Base-by-base conservation (phyloP, 1,139 yeast genomes). In the Taphrina pruni region DNA sequence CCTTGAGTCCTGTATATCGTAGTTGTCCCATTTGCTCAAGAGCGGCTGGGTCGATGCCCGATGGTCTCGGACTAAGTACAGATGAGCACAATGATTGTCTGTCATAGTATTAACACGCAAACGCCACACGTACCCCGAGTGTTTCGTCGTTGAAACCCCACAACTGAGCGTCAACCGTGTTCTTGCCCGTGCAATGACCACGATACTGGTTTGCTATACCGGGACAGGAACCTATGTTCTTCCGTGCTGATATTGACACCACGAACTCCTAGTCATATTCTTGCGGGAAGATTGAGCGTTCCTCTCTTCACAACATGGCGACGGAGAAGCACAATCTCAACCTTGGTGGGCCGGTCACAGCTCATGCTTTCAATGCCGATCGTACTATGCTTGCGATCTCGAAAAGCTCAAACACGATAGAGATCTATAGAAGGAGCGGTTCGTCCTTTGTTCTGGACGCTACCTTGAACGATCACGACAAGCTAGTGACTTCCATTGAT, bases 401-500 rank as follows among this genome's bases (percentile, higher is more conserved):
- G 32, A 60, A 58, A 32, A 66, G 60, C 45, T 52, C 61, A 52
- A 66, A 60, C 56, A 32, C 38, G 12, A 57, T 66, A 12, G 66
- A 66, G 38, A 39, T 66, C 36, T 66, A 60, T 60, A 35, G 45
- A 12, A 51, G 65, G 12, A 9, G 17, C 9, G 65, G 66, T 5
- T 32, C 36, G 12, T 8, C 55, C 6, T 65, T 57, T 35, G 36
- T 41, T 26, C 66, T 58, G 21, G 56, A 43, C 11, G 60, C 60
- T 3, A 60, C 65, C 20, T 48, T 66, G 26, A 48, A 41, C 14
- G 66, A 66, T 52, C 99, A 95, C 78, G 99, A 94, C 79, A 93
- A 93, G 79, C 87, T 95, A 2, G 95, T 95, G 62, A 94, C 99
- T 12, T 92, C 97, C 0, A 92, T 95, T 50, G 99, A 95, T 77